Evolutionary conservation across 768 basidiomycete genomes (phyloP).

Genomic region (Clavulina sp.): DNA sequence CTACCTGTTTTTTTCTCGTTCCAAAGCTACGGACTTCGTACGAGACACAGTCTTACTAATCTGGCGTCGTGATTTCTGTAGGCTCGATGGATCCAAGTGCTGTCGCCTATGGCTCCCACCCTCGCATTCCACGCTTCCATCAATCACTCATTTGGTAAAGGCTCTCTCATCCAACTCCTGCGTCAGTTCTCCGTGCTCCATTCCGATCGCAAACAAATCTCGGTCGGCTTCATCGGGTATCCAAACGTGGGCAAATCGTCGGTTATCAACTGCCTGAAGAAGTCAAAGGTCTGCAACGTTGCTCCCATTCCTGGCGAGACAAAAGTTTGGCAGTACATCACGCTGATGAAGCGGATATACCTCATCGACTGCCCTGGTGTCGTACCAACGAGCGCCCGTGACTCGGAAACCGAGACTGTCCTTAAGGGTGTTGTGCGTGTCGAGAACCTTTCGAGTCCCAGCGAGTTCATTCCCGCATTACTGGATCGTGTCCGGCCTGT

Average conservation of each 20-base stretch:
- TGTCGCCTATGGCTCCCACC: conserved; percentile 87
- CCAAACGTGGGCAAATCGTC: conserved; percentile 96
- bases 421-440: conserved; percentile 95
- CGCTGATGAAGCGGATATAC: conserved; percentile 87
- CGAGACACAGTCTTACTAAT: not conserved
- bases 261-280: conserved; percentile 97
- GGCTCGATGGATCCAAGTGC: conserved; percentile 92
- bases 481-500: conserved; percentile 85
- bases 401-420: conserved; percentile 78
- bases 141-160: conserved; percentile 98
- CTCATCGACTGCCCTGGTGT: conserved; percentile 99
- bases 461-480: conserved; percentile 77
- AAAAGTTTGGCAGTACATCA: conserved; percentile 99
- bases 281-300: conserved; percentile 90
- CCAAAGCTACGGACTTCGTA: not conserved
- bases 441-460: conserved; percentile 82
- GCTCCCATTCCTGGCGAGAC: conserved; percentile 98
- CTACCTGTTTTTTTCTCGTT: conserved; percentile 9
- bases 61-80: too few relatives aligned
- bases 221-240: conserved; percentile 94
- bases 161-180: conserved; percentile 89
- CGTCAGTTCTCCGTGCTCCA: conserved; percentile 94
- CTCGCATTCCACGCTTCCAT: conserved; percentile 98
- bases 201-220: conserved; percentile 98
- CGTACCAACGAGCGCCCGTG: conserved; percentile 83